Conservation (phyloP, 495 filamentous ascomycete genomes). For the Penicilliopsis zonata region DNA sequence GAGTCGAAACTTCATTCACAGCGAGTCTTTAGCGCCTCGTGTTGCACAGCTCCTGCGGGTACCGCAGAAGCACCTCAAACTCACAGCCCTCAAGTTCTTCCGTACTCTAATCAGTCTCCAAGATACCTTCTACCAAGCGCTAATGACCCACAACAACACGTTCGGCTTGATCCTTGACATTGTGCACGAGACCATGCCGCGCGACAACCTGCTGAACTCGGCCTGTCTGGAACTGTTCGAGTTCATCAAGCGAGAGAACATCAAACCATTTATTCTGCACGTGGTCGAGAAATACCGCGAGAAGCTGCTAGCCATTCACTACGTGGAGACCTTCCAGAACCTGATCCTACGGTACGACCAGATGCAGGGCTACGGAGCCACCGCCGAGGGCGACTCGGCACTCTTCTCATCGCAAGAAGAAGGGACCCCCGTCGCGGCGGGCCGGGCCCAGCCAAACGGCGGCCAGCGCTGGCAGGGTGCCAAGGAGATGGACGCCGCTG, state of each 20-base stretch:
- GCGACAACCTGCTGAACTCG: slow-evolving; percentile 92
- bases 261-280: slow-evolving; percentile 72
- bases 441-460: slow-evolving; percentile 48
- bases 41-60: slow-evolving; percentile 74
- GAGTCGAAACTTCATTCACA: slow-evolving; percentile 78
- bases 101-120: slow-evolving; percentile 74
- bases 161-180: slow-evolving; percentile 85
- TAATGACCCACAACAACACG: slow-evolving; percentile 72
- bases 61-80: slow-evolving; percentile 86
- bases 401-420: slow-evolving; percentile 40
- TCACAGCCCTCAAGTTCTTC: slow-evolving; percentile 90
- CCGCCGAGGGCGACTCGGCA: slow-evolving; percentile 44
- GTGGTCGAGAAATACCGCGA: slow-evolving; percentile 84
- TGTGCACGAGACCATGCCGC: slow-evolving; percentile 79
- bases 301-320: slow-evolving; percentile 63
- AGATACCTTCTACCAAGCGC: slow-evolving; percentile 85
- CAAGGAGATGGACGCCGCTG: slow-evolving; percentile 72
- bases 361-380: slow-evolving; percentile 50
- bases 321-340: slow-evolving; percentile 75
- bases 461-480: slow-evolving; percentile 64
- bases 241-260: slow-evolving; percentile 73
- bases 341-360: slow-evolving; percentile 75
- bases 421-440: slow-evolving; percentile 31
- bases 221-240: slow-evolving; percentile 95
- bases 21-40: slow-evolving; percentile 64